phyloP scores from a whole-genome alignment of 2,329 filamentous ascomycete species.

The Elsinoe perseae region DNA sequence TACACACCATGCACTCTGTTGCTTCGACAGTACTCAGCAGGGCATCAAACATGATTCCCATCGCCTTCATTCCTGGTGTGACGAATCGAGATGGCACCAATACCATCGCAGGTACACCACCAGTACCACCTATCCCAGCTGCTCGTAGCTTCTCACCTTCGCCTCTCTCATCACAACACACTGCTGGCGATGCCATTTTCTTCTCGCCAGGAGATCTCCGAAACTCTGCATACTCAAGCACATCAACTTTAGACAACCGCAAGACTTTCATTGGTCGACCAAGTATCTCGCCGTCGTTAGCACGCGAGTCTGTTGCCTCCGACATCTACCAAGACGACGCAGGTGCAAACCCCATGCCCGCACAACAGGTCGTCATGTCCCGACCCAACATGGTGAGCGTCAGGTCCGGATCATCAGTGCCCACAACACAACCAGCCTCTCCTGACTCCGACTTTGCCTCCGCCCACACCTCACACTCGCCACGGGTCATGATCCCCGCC shows the following conservation, averaged over 20 bases:
- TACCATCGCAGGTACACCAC: constrained; percentile 44
- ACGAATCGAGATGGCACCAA: constrained; percentile 68
- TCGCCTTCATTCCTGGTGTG: constrained; percentile 96
- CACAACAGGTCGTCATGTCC: constrained; percentile 77
- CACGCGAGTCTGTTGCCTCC: constrained; percentile 62
- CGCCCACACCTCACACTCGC: constrained; percentile 20
- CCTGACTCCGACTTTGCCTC: constrained; percentile 36
- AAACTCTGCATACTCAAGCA: constrained; percentile 80
- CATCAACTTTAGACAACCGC: constrained; percentile 46
- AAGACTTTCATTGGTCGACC: constrained; percentile 37
- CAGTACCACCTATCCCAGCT: constrained; percentile 82
- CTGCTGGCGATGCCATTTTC: constrained; percentile 68
- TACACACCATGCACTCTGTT: constrained; percentile 81
- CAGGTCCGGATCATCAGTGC: constrained; percentile 47
- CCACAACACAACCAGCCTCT: constrained; percentile 40
- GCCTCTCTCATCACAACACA: constrained; percentile 49
- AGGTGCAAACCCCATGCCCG: constrained; percentile 67
- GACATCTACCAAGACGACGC: constrained; percentile 92
- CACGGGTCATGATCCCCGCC: constrained; percentile 36
- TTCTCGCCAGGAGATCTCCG: constrained; percentile 86
- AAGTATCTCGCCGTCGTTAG: constrained; percentile 44
- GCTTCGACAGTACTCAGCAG: constrained; percentile 92
- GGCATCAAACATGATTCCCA: constrained; percentile 98
- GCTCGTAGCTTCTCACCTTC: constrained; percentile 37
- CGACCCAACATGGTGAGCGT: constrained; percentile 93